Base-by-base conservation (phyloP, 2,329 filamentous ascomycete genomes). In the Teratosphaeria gauchensis region DNA sequence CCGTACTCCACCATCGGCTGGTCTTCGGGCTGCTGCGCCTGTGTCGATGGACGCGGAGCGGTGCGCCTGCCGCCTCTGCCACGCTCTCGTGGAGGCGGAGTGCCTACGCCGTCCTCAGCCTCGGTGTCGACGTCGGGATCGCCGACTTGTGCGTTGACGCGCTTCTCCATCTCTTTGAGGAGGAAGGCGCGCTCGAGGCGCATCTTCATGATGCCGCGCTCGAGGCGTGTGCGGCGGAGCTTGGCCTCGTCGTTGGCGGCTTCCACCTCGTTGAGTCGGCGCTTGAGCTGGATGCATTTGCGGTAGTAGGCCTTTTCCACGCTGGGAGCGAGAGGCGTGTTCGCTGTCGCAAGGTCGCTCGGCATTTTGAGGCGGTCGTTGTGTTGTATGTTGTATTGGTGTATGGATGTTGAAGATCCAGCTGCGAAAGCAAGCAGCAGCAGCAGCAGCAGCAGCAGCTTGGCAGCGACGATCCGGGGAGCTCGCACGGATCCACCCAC, bases 291-390 rank as follows among this genome's bases (percentile, higher is more conserved):
- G 71, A 96, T 90, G 74, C 92, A 97, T 84, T 99, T 97, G 64
- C 90, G 85, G 69, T 94, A 91, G 76, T 97, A 99, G 55, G 92
- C 92, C 72, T 92, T 88, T 75, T 99, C 92, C 63, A 97, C 91
- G 16, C 91, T 95, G 16, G 94, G 92, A 21, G 92, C 90, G 58
- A 86, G 82, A 12, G 78, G 72, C n/a, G 72, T 72, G 64, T 69
- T 70, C 16, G 59, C 31, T 7, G 65, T 64, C 54, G 63, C 30
- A 38, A 54, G 33, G 42, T 62, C 61, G 59, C 58, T 53, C 30
- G 35, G 28, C 42, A 48, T 48, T 6, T 19, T 4, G 16, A n/a
- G n/a, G 42, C 42, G 21, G 42, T 6, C 9, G n/a, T 48, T 8
- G 42, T 48, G 42, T 48, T 6, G 48, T 42, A n/a, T 16, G 51